Percentiles rank a stretch among this genome's conserved stretches.
These are phyloP conservation scores for Hypoxylon sp. DNA, from an alignment of 2,329 filamentous ascomycete genomes.

Conservation along the genomic window DNA sequence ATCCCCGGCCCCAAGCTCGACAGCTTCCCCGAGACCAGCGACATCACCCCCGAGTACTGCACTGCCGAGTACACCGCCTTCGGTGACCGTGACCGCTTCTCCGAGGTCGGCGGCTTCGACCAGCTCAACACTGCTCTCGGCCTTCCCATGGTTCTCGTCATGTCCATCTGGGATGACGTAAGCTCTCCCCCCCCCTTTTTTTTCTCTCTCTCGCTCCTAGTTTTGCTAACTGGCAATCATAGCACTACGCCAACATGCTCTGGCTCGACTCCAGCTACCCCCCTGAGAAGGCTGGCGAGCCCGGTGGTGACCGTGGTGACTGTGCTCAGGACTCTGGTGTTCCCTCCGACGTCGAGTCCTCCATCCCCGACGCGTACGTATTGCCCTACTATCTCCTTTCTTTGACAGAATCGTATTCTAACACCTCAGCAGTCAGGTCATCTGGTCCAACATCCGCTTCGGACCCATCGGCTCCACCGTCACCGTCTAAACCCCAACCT, in stretches of 20 bases:
- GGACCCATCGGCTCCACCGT: slow-evolving; percentile 59
- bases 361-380: slow-evolving; percentile 49
- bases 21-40: slow-evolving; percentile 40
- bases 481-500: slow-evolving; percentile 34
- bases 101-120: slow-evolving; percentile 60
- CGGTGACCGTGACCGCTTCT: slow-evolving; percentile 61
- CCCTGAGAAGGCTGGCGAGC: slow-evolving; percentile 46
- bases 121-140: slow-evolving; percentile 61
- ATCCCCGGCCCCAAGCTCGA: slow-evolving; percentile 50
- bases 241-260: slow-evolving; percentile 65
- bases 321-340: slow-evolving; percentile 57
- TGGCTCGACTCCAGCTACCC: slow-evolving; percentile 67
- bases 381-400: neutral
- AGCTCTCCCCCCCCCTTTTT: slow-evolving; percentile 18
- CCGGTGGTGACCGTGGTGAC: slow-evolving; percentile 59
- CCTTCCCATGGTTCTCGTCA: slow-evolving; percentile 68
- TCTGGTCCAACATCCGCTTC: slow-evolving; percentile 60
- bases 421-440: slow-evolving; percentile 49
- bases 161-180: slow-evolving; percentile 68
- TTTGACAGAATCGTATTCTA: neutral
- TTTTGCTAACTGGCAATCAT: slow-evolving; percentile 21
- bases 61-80: slow-evolving; percentile 60
- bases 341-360: slow-evolving; percentile 56
- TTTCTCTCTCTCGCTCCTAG: too few relatives aligned
- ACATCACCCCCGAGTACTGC: slow-evolving; percentile 65